These are phyloP conservation scores for Scheffersomyces amazonensis DNA, from an alignment of 805 yeast genomes.

Conservation along the genomic window DNA sequence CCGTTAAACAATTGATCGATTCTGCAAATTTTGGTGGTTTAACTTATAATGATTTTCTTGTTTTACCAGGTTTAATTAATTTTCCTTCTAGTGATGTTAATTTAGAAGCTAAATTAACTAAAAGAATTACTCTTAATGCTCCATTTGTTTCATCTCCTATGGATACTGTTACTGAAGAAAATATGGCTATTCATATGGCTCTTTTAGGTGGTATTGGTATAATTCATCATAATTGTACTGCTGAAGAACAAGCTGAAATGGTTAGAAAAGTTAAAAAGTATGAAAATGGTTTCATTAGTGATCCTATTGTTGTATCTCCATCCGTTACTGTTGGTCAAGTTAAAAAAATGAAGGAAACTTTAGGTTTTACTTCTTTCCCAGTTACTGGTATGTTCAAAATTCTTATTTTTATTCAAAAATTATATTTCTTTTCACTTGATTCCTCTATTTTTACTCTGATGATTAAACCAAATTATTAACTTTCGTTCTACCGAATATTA, in stretches of 20 bases:
- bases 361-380: conserved; percentile 97
- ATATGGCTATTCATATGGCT: conserved; percentile 99
- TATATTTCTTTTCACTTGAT: conserved; percentile 5
- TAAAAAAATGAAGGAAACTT: conserved; percentile 60
- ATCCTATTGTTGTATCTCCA: conserved; percentile 81
- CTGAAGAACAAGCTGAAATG: conserved; percentile 98
- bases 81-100: conserved; percentile 78
- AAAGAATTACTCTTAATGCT: conserved; percentile 84
- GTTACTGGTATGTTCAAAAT: conserved; percentile 89
- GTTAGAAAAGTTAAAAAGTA: conserved; percentile 93
- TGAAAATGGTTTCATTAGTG: conserved; percentile 96
- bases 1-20: conserved; percentile 82
- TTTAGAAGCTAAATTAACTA: conserved; percentile 85
- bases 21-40: conserved; percentile 90
- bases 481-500: conserved; percentile 97
- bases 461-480: conserved; percentile 64
- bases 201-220: conserved; percentile 98
- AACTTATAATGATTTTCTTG: conserved; percentile 94
- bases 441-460: conserved; percentile 38
- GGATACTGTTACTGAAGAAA: conserved; percentile 98
- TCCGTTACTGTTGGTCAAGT: conserved; percentile 76
- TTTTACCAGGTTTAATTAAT: conserved; percentile 91
- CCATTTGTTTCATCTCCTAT: conserved; percentile 98
- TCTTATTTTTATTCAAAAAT: conserved; percentile 1
- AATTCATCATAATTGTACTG: conserved; percentile 93